phyloP scores from a whole-genome alignment of 2,329 filamentous ascomycete genomes.

The Aureobasidium sp. region DNA sequence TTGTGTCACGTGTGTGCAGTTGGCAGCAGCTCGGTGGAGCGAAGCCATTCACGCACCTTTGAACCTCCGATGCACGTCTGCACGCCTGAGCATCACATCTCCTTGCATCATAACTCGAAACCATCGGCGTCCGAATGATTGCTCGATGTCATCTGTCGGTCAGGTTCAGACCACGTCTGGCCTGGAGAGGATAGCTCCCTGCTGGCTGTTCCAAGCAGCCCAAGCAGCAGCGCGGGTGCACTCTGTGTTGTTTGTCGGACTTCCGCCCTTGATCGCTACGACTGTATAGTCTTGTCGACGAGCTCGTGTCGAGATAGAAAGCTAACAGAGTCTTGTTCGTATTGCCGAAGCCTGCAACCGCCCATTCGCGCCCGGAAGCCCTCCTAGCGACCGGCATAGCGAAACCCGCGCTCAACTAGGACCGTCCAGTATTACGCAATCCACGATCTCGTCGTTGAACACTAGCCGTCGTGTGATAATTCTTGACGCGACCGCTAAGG shows the following conservation, averaged over 20 bases:
- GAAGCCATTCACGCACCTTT: constrained; percentile 1
- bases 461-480: neutral
- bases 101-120: neutral
- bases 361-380: neutral
- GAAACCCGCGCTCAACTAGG: neutral
- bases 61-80: neutral
- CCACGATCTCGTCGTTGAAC: no score
- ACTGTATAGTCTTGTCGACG: neutral
- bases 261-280: neutral
- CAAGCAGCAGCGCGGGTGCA: neutral
- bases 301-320: neutral
- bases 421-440: no score
- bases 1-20: neutral
- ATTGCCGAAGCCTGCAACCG: neutral
- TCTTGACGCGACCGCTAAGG: neutral
- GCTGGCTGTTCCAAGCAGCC: neutral
- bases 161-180: neutral
- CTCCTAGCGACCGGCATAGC: neutral
- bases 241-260: neutral
- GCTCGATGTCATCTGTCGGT: neutral
- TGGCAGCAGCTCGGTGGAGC: constrained; percentile 1
- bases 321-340: neutral
- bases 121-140: neutral
- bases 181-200: neutral
- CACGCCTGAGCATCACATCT: neutral